A percentile compares a stretch with the other conserved stretches of the same genome.
Conservation (phyloP, 768 basidiomycete genomes). For the Lepiota brunneoincarnata region DNA sequence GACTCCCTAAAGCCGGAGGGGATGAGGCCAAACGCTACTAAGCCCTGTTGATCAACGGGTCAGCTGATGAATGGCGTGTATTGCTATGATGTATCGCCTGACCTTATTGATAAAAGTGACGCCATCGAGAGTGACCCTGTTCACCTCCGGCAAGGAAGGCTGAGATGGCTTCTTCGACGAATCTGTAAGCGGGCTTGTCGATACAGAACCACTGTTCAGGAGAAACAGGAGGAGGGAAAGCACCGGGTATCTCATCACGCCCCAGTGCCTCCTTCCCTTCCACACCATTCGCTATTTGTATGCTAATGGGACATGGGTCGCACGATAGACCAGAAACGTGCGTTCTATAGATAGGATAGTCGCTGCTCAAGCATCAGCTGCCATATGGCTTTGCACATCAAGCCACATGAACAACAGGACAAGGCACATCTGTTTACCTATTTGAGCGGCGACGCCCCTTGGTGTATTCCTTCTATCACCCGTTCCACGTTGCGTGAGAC, state of each 20-base stretch:
- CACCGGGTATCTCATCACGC: neutral
- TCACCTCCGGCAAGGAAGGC: neutral
- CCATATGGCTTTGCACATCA: too few relatives aligned
- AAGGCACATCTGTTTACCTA: neutral
- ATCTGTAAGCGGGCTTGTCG: neutral
- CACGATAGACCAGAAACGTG: neutral
- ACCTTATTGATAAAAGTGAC: conserved; percentile 45
- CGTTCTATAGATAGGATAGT: neutral
- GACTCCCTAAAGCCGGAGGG: conserved; percentile 55
- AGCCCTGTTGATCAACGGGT: conserved; percentile 32
- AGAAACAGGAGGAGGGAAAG: neutral
- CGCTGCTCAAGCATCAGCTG: too few relatives aligned
- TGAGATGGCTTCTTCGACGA: neutral
- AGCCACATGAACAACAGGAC: neutral
- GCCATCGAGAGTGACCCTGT: conserved; percentile 33
- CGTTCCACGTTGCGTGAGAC: too few relatives aligned
- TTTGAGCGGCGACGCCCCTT: too few relatives aligned
- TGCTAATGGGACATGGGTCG: neutral
- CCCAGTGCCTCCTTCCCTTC: neutral
- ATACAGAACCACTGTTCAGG: neutral
- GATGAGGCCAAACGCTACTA: conserved; percentile 62
- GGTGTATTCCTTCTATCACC: too few relatives aligned
- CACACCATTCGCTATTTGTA: neutral
- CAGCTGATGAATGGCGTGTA: neutral
- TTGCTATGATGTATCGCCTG: neutral